Evolutionary conservation across 352 stramenopile genomes (phyloP).

Genomic region (Globisporangium paroecandrum): DNA sequence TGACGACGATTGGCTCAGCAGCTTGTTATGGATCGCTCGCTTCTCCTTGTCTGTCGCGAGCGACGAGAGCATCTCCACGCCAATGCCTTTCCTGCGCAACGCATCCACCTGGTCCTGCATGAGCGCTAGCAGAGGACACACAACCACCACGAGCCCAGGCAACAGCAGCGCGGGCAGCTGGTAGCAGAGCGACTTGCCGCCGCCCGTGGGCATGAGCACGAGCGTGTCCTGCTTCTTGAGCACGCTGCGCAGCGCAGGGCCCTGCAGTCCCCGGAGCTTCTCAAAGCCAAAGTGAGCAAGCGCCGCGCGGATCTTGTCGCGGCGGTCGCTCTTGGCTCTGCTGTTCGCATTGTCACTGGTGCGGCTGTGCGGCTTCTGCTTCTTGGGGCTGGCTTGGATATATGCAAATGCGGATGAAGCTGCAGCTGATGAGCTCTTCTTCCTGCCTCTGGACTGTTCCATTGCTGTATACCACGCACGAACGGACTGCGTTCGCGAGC

Average conservation of each 20-base stretch:
- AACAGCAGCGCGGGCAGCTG: conserved; percentile 84
- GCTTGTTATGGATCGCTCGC: conserved; percentile 23
- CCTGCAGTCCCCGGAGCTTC: conserved; percentile 41
- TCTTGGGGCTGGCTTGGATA: not conserved
- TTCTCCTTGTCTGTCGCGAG: conserved; percentile 32
- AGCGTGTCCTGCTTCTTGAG: conserved; percentile 53
- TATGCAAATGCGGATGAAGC: not conserved
- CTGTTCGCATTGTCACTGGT: not conserved
- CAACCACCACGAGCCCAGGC: conserved; percentile 79
- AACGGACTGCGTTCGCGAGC: not conserved
- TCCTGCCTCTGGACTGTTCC: not conserved
- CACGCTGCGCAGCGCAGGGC: conserved; percentile 38
- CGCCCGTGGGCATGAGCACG: conserved; percentile 95
- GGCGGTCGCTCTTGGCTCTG: conserved; percentile 29
- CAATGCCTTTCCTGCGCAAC: conserved; percentile 42
- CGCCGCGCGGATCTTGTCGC: conserved; percentile 43
- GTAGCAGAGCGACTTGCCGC: conserved; percentile 97
- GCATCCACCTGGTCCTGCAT: conserved; percentile 87
- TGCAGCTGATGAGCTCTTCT: not conserved
- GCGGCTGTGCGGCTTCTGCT: not conserved
- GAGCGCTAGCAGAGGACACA: conserved; percentile 86
- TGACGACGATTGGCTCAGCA: conserved; percentile 20
- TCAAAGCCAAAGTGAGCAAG: conserved; percentile 45
- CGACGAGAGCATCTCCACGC: conserved; percentile 58
- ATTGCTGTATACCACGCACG: not conserved